Percentiles rank a stretch among this genome's conserved stretches.
phyloP scores from a whole-genome alignment of 495 filamentous ascomycete genomes.

The Ramalina intermedia region DNA sequence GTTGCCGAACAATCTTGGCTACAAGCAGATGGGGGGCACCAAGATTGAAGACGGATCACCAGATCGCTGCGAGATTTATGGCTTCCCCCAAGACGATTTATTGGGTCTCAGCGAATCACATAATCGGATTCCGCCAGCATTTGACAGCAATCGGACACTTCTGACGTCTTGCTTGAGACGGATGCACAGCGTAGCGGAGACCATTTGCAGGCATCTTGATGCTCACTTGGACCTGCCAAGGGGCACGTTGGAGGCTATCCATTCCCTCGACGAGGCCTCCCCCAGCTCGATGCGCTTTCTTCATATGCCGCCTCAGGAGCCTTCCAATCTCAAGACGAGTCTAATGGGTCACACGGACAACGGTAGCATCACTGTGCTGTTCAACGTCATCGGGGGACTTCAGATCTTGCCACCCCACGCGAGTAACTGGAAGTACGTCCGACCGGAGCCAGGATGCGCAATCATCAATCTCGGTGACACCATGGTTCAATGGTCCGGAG shows the following conservation, averaged over 20 bases:
- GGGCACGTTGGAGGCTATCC: conserved; percentile 32
- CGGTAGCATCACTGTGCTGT: conserved; percentile 17
- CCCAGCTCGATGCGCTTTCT: conserved; percentile 47
- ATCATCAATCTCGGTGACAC: conserved; percentile 24
- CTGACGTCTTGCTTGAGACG: conserved; percentile 1
- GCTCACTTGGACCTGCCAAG: conserved; percentile 32
- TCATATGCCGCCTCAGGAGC: conserved; percentile 22
- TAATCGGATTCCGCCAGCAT: neutral
- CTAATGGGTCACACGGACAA: conserved; percentile 12
- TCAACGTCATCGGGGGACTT: conserved; percentile 19
- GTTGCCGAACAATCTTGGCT: neutral
- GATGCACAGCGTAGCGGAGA: conserved; percentile 34
- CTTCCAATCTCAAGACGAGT: neutral
- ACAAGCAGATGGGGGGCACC: conserved; percentile 1
- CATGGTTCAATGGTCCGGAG: conserved; percentile 19
- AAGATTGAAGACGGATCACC: conserved; percentile 3
- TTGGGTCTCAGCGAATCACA: neutral
- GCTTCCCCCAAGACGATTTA: neutral
- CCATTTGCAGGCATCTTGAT: conserved; percentile 36
- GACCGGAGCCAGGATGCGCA: conserved; percentile 17
- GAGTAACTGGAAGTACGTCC: conserved; percentile 17
- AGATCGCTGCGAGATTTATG: conserved; percentile 1
- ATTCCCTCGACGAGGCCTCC: conserved; percentile 31
- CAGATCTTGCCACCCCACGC: conserved; percentile 1
- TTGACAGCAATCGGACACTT: neutral